A percentile compares a stretch with the other conserved stretches of the same genome.
phyloP scores from a whole-genome alignment of 2,329 filamentous ascomycete genomes.

The Aureobasidium sp. region DNA sequence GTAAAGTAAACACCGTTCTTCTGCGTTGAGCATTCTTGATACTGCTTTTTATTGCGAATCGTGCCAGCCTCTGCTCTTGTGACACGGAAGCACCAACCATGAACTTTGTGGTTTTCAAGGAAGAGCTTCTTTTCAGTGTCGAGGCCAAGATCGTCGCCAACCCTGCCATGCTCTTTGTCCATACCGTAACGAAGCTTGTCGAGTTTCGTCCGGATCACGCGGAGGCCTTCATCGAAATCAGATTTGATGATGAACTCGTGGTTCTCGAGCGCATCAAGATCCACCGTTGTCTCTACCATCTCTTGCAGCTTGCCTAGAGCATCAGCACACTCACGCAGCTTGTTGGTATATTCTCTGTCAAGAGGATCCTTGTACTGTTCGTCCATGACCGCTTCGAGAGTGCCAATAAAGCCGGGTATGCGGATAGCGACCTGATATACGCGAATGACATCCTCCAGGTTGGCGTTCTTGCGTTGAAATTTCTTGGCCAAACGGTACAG shows the following conservation, averaged over 20 bases:
- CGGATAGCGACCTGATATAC: constrained; percentile 93
- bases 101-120: constrained; percentile 89
- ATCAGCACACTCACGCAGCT: constrained; percentile 66
- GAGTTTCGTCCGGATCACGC: constrained; percentile 83
- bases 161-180: constrained; percentile 69
- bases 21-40: constrained; percentile 93
- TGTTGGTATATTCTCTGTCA: constrained; percentile 78
- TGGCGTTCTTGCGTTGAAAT: constrained; percentile 87
- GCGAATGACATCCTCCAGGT: constrained; percentile 88
- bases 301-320: constrained; percentile 82
- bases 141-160: constrained; percentile 75
- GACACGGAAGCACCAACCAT: constrained; percentile 93
- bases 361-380: constrained; percentile 84
- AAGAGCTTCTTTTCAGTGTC: constrained; percentile 99
- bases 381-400: constrained; percentile 90
- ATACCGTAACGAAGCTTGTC: constrained; percentile 79
- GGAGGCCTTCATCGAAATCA: constrained; percentile 85
- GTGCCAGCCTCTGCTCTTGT: constrained; percentile 85
- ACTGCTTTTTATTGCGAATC: constrained; percentile 83
- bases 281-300: constrained; percentile 98
- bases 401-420: constrained; percentile 80
- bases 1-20: constrained; percentile 99
- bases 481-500: constrained; percentile 89
- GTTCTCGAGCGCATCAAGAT: constrained; percentile 88
- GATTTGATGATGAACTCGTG: constrained; percentile 99